Percentiles rank a stretch among this genome's conserved stretches.
Conservation (phyloP, 2,329 filamentous ascomycete species). For the Fusarium oxysporum region DNA sequence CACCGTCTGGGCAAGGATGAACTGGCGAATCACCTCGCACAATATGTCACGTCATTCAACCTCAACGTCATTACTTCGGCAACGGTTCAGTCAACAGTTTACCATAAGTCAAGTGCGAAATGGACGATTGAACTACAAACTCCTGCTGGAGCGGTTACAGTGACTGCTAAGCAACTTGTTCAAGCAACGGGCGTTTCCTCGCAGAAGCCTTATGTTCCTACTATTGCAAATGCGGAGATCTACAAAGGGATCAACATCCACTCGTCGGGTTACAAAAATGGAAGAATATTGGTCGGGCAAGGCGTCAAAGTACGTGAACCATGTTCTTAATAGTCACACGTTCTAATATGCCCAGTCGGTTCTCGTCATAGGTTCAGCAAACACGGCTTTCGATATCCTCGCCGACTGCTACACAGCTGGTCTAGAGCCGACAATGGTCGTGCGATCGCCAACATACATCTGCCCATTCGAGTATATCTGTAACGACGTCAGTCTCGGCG, state of each 20-base stretch:
- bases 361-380: constrained; percentile 29
- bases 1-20: constrained; percentile 31
- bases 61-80: constrained; percentile 24
- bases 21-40: constrained; percentile 14
- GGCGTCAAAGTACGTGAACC: constrained; percentile 10
- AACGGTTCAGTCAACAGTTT: constrained; percentile 8
- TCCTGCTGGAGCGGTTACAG: neutral
- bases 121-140: constrained; percentile 15
- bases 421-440: constrained; percentile 3
- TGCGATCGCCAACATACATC: constrained; percentile 34
- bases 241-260: constrained; percentile 30
- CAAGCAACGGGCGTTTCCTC: constrained; percentile 32
- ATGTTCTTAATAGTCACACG: rapidly evolving
- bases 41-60: constrained; percentile 10
- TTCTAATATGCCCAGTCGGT: constrained; percentile 16
- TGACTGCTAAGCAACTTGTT: constrained; percentile 14
- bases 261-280: constrained; percentile 17
- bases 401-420: constrained; percentile 17
- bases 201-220: constrained; percentile 16
- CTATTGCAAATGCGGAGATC: neutral
- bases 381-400: constrained; percentile 31
- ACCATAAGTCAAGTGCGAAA: neutral
- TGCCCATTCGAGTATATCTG: constrained; percentile 23
- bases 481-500: constrained; percentile 4
- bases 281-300: neutral